Percentiles rank a stretch among this genome's conserved stretches.
Evolutionary conservation across 2,329 filamentous ascomycete species (phyloP).

Genomic region (Monosporascus sp.): DNA sequence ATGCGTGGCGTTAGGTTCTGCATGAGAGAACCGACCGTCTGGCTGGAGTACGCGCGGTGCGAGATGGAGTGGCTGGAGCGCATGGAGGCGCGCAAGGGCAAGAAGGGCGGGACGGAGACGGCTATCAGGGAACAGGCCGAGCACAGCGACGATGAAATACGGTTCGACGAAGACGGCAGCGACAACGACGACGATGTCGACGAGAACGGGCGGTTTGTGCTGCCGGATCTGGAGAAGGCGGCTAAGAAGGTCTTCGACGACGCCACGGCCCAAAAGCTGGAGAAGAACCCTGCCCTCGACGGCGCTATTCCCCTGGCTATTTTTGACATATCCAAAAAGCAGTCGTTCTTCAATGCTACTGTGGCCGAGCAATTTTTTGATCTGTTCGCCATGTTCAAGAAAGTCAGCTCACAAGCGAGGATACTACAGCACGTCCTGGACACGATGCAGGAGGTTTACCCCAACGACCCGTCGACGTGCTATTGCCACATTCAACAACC

Average conservation of each 20-base stretch:
- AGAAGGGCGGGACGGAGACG: constrained; percentile 38
- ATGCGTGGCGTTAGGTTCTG: constrained; percentile 88
- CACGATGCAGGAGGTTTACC: constrained; percentile 54
- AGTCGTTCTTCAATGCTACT: constrained; percentile 62
- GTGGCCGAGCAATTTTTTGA: constrained; percentile 76
- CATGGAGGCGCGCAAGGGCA: constrained; percentile 65
- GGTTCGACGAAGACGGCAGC: constrained; percentile 38
- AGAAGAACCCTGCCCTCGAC: constrained; percentile 75
- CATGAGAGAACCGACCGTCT: constrained; percentile 66
- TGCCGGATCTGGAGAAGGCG: constrained; percentile 41
- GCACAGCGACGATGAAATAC: constrained; percentile 43
- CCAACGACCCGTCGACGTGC: constrained; percentile 58
- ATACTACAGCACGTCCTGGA: constrained; percentile 72
- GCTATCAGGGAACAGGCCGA: constrained; percentile 51
- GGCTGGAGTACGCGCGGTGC: constrained; percentile 84
- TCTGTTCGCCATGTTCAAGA: constrained; percentile 66
- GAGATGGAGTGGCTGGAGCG: constrained; percentile 91
- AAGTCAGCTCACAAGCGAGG: constrained; percentile 58
- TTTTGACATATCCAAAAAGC: constrained; percentile 79
- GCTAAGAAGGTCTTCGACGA: constrained; percentile 40
- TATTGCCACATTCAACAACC: constrained; percentile 69
- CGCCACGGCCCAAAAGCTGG: constrained; percentile 46
- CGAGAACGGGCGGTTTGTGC: constrained; percentile 33
- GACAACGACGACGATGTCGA: constrained; percentile 33
- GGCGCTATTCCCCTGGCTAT: constrained; percentile 93